Base-by-base conservation (phyloP, 23 red algal genomes). In the Gracilaria vermiculophylla region DNA sequence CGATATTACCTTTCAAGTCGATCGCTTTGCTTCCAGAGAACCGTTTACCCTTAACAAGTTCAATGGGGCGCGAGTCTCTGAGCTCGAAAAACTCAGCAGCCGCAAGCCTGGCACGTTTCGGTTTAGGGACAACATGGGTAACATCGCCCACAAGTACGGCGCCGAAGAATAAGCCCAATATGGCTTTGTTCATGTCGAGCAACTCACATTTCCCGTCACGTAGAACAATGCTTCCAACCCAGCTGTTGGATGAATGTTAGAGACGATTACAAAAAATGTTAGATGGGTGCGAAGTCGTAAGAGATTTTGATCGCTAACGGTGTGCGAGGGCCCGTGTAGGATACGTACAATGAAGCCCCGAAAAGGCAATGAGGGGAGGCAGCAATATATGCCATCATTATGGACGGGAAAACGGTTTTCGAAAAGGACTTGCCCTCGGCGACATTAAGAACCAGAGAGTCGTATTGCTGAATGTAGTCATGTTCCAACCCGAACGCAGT, bases 51-150 rank as follows among this genome's bases (percentile, higher is more conserved):
- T 78, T 60, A 1, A 34, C 74, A 3, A 35, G 82, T 33, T 56
- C 87, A 52, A 52, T 25, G 11, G 94, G 42, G 57, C 86, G 19
- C 8, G 76, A 84, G 53, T 91, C 83, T 21, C 86, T 56, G 51
- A 97, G 53, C 8, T 78, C 64, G 44, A 97, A 97, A 37, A 88
- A 54, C 27, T 85, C 58, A 28, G 82, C 81, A 6, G 87, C 89
- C 4, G 94, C 94, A 45, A 83, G 70, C 52, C 56, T 80, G 33
- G 76, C 89, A 43, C 76, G 76, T 2, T 83, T 77, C 7, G 89
- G 72, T 56, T 97, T 89, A 10, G 94, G 94, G 58, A 58, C 73
- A 49, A 78, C 48, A 53, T 56, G 48, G 15, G 50, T 78, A 17
- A 78, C 86, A 80, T 84, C 45, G 20, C 80, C 80, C 0, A 84